These are phyloP conservation scores for Tricholoma terreum DNA, from an alignment of 768 basidiomycete genomes.

Conservation along the genomic window DNA sequence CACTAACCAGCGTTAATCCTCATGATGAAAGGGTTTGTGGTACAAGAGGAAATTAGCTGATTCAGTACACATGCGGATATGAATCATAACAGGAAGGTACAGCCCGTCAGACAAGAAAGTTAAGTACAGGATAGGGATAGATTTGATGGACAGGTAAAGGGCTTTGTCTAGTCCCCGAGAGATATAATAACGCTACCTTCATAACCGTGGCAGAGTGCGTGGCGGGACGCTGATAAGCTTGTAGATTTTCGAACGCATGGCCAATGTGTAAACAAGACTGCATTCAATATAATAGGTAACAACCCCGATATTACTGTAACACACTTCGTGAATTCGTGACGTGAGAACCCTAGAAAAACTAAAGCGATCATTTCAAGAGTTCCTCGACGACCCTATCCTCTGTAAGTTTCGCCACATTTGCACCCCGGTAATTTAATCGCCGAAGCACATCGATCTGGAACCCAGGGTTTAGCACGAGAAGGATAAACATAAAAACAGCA, in stretches of 20 bases:
- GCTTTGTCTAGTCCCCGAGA: no score
- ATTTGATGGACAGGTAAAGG: no score
- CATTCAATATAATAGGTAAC: neutral
- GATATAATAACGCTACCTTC: no score
- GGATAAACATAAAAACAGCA: neutral
- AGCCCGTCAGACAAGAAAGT: no score
- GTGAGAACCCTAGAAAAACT: neutral
- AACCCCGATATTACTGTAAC: neutral
- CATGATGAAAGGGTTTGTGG: no score
- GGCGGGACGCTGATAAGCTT: neutral
- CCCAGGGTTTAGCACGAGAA: conserved; percentile 2
- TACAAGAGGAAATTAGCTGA: no score
- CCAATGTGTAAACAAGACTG: neutral
- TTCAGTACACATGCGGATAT: no score
- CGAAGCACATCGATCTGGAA: conserved; percentile 82
- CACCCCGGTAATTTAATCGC: conserved; percentile 82
- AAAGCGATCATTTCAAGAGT: conserved; percentile 54
- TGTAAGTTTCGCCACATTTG: conserved; percentile 73
- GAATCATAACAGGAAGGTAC: no score
- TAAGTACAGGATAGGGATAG: no score
- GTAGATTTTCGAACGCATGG: neutral
- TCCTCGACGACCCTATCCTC: conserved; percentile 88
- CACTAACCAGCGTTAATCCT: no score
- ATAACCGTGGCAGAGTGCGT: no score
- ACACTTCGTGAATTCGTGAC: neutral